A percentile compares a stretch with the other conserved stretches of the same genome.
phyloP scores from a whole-genome alignment of 2,329 filamentous ascomycete species.

The Huntiella omanensis region DNA sequence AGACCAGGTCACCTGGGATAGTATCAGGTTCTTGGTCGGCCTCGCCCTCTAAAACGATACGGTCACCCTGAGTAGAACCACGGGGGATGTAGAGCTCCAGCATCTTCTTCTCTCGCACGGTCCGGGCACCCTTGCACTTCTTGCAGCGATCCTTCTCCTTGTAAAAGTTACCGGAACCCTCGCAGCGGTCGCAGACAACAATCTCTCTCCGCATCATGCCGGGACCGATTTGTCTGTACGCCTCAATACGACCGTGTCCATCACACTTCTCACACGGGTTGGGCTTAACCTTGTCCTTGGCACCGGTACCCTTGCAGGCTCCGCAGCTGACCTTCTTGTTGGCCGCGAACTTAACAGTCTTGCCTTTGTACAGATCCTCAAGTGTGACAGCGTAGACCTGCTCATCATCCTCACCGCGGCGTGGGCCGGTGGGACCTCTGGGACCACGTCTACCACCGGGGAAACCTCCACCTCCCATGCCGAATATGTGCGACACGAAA shows the following conservation, averaged over 20 bases:
- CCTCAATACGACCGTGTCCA: conserved; percentile 59
- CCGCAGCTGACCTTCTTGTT: conserved; percentile 86
- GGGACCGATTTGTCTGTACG: conserved; percentile 66
- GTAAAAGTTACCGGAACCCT: conserved; percentile 68
- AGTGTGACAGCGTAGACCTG: conserved; percentile 79
- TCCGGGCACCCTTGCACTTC: conserved; percentile 91
- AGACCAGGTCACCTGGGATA: conserved; percentile 82
- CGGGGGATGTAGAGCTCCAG: conserved; percentile 91
- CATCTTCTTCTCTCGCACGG: conserved; percentile 75
- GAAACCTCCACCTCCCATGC: conserved; percentile 45
- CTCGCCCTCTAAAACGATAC: conserved; percentile 79
- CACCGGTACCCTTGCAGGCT: conserved; percentile 73
- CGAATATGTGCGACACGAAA: conserved; percentile 84
- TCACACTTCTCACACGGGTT: conserved; percentile 69
- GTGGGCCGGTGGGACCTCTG: conserved; percentile 38
- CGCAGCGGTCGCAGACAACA: conserved; percentile 64
- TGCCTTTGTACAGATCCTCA: conserved; percentile 95
- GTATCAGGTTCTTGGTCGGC: conserved; percentile 83
- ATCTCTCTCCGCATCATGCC: conserved; percentile 69
- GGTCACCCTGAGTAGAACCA: conserved; percentile 70
- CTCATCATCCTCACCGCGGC: conserved; percentile 66
- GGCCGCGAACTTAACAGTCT: conserved; percentile 87
- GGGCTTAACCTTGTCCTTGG: conserved; percentile 78
- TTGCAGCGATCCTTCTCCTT: conserved; percentile 97
- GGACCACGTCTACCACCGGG: conserved; percentile 23